These are phyloP conservation scores for Gamsiella multidivaricata DNA, from an alignment of 192 early-diverging fungal species.

Conservation along the genomic window DNA sequence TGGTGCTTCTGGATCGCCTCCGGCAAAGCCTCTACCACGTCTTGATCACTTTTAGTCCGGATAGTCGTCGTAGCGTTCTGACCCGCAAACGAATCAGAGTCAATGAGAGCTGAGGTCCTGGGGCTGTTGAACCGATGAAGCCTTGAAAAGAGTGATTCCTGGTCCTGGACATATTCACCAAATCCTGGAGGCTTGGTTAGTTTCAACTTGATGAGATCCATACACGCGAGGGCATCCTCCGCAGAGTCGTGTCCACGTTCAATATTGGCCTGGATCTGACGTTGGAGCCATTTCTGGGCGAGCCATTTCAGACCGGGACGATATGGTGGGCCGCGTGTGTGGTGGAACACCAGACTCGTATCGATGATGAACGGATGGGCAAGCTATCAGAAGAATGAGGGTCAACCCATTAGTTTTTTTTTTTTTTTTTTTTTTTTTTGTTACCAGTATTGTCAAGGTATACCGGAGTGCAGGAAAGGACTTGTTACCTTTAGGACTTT, in stretches of 20 bases:
- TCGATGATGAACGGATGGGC: constrained; percentile 72
- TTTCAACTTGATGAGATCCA: constrained; percentile 73
- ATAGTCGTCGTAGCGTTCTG: constrained; percentile 30
- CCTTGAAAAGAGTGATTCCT: constrained; percentile 54
- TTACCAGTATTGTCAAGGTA: background rate
- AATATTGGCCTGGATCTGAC: constrained; percentile 64
- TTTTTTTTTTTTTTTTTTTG: background rate
- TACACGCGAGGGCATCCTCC: constrained; percentile 73
- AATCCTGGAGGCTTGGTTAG: constrained; percentile 53
- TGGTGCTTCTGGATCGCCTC: constrained; percentile 31
- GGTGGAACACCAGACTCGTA: constrained; percentile 69
- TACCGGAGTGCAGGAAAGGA: background rate
- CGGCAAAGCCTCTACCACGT: constrained; percentile 34
- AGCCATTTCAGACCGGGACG: constrained; percentile 67
- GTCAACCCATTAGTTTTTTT: background rate
- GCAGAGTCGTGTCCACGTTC: constrained; percentile 72
- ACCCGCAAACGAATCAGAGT: constrained; percentile 30
- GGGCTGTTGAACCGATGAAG: constrained; percentile 25
- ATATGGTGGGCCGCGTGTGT: constrained; percentile 60
- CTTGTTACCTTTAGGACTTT: constrained; percentile 62
- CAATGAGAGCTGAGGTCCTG: constrained; percentile 33
- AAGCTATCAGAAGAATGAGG: constrained; percentile 31
- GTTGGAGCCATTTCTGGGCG: constrained; percentile 59
- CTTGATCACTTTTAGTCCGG: constrained; percentile 29
- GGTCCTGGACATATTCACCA: constrained; percentile 49